A percentile compares a stretch with the other conserved stretches of the same genome.
Conservation (phyloP, 257 asterid species). For the Fraxinus americana region DNA sequence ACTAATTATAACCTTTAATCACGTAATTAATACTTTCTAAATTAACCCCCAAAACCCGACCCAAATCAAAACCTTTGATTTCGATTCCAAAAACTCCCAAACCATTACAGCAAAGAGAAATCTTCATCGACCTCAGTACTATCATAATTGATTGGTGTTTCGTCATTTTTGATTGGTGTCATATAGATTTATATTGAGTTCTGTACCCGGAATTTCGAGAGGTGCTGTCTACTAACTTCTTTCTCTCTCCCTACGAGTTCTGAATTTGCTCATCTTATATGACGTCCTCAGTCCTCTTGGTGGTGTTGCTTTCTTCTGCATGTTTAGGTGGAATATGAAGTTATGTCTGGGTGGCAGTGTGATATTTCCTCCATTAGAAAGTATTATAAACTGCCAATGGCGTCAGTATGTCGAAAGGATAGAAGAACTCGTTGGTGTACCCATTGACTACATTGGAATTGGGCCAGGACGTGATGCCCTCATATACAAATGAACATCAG, state of each 20-base stretch:
- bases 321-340: constrained; percentile 82
- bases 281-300: background rate
- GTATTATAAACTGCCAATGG: constrained; percentile 82
- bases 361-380: constrained; percentile 80
- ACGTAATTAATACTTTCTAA: no score
- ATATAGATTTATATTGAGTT: background rate
- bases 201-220: background rate
- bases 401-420: constrained; percentile 77
- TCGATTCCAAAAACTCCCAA: no score
- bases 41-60: no score
- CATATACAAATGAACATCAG: constrained; percentile 66
- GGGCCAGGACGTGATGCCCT: constrained; percentile 99
- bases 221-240: background rate
- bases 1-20: no score
- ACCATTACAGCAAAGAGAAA: no score
- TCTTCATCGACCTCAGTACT: no score
- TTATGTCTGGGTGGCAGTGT: constrained; percentile 79
- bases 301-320: background rate
- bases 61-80: no score
- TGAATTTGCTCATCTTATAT: background rate
- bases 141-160: no score
- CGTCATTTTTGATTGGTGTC: no score
- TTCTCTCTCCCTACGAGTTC: background rate
- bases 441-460: constrained; percentile 85
- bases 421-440: constrained; percentile 86